Conservation (phyloP, 1,284 basidiomycete species). For the Irpex rosettiformis region DNA sequence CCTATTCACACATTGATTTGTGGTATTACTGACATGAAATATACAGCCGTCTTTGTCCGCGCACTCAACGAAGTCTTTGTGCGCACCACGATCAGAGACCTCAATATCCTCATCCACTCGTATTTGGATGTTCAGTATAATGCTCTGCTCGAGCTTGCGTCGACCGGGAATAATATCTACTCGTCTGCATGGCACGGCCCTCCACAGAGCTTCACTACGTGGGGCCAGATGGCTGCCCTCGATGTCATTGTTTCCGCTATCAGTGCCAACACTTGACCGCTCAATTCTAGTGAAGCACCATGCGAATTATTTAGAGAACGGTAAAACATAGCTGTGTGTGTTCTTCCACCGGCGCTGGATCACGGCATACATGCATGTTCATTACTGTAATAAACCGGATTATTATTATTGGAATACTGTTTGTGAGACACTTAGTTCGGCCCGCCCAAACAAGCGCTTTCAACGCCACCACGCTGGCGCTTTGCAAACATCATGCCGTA, state of each 20-base stretch:
- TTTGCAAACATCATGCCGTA: not conserved
- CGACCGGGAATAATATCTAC: conserved; percentile 35
- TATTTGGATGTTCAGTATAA: conserved; percentile 52
- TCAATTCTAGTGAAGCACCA: too few species aligned
- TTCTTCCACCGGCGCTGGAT: too few species aligned
- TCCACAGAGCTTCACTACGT: conserved; percentile 39
- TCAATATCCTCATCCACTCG: conserved; percentile 39
- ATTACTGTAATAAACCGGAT: too few species aligned
- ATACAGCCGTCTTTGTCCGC: conserved; percentile 41
- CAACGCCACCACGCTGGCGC: not conserved
- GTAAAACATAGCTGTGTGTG: too few species aligned
- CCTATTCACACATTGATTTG: not conserved
- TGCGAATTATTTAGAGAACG: too few species aligned
- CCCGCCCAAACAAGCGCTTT: not conserved
- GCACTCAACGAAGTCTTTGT: conserved; percentile 42
- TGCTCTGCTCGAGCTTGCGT: conserved; percentile 44
- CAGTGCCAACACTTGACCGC: conserved; percentile 26
- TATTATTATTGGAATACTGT: not conserved
- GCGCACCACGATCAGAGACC: conserved; percentile 28
- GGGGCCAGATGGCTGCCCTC: conserved; percentile 46
- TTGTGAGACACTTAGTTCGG: not conserved
- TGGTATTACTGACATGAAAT: not conserved
- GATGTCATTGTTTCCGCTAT: conserved; percentile 42
- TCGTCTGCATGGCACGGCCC: conserved; percentile 44
- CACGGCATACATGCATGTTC: too few species aligned